Percentiles rank a stretch among this genome's conserved stretches.
Conservation (phyloP, 495 filamentous ascomycete species). For the Coniosporium apollinis region DNA sequence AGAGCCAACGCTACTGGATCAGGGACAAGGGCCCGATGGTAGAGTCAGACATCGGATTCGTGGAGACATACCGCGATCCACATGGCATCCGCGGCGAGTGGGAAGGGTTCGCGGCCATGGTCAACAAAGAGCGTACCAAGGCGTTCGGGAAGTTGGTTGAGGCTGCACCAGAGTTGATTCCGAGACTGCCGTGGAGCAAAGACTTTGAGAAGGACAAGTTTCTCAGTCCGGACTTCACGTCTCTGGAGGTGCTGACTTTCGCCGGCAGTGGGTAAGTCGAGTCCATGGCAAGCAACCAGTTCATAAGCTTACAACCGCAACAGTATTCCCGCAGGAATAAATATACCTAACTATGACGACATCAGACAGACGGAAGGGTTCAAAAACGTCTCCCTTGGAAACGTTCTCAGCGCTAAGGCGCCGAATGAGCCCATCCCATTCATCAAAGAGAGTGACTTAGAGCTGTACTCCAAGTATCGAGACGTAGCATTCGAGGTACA, state of each 20-base stretch:
- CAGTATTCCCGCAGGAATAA: conserved; percentile 66
- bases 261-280: conserved; percentile 36
- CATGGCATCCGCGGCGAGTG: conserved; percentile 89
- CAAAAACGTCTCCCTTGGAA: conserved; percentile 91
- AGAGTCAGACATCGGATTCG: conserved; percentile 85
- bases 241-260: conserved; percentile 38
- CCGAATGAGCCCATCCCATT: conserved; percentile 85
- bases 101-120: conserved; percentile 77
- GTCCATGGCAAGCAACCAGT: too few relatives aligned
- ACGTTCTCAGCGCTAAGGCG: conserved; percentile 76
- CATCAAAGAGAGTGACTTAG: conserved; percentile 54
- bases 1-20: conserved; percentile 83
- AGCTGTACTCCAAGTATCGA: conserved; percentile 60
- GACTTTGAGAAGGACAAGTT: conserved; percentile 95
- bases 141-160: conserved; percentile 81
- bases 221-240: conserved; percentile 81
- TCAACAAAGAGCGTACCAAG: conserved; percentile 71
- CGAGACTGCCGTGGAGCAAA: conserved; percentile 68
- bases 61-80: conserved; percentile 92
- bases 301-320: too few relatives aligned
- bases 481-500: conserved; percentile 87
- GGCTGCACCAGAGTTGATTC: conserved; percentile 65
- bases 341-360: conserved; percentile 84
- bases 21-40: conserved; percentile 77
- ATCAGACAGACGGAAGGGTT: conserved; percentile 89